phyloP scores from a whole-genome alignment of 106 monocot species.

The Allium sativum region DNA sequence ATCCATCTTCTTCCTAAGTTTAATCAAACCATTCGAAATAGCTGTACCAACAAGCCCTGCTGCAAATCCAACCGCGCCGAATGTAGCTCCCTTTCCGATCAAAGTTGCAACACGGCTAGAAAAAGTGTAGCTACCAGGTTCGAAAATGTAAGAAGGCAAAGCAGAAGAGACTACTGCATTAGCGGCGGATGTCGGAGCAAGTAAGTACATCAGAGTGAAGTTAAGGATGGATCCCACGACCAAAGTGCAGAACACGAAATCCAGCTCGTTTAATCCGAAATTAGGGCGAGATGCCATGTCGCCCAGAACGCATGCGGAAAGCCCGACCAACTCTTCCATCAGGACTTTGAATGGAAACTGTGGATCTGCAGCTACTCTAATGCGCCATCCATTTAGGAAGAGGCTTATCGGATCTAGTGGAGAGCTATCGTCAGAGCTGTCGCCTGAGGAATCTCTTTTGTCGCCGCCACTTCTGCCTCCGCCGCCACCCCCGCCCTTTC shows the following conservation, averaged over 20 bases:
- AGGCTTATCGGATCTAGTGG: slow-evolving; percentile 21
- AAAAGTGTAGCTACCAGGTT: slow-evolving; percentile 32
- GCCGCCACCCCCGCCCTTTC: neutral
- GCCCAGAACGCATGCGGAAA: slow-evolving; percentile 46
- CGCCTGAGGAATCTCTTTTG: neutral
- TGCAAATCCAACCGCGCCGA: slow-evolving; percentile 45
- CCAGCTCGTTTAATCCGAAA: slow-evolving; percentile 70
- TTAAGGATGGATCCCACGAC: slow-evolving; percentile 71
- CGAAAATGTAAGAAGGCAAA: slow-evolving; percentile 61
- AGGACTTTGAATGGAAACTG: slow-evolving; percentile 74
- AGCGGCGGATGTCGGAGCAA: slow-evolving; percentile 19
- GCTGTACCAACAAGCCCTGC: slow-evolving; percentile 51
- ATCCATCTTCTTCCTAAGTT: slow-evolving; percentile 54
- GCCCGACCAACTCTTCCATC: slow-evolving; percentile 66
- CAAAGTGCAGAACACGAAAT: slow-evolving; percentile 69
- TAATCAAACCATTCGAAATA: slow-evolving; percentile 44
- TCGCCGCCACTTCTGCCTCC: slow-evolving; percentile 2
- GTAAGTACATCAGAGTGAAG: slow-evolving; percentile 34
- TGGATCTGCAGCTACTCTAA: slow-evolving; percentile 36
- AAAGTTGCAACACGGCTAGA: slow-evolving; percentile 30
- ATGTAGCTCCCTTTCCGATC: slow-evolving; percentile 40
- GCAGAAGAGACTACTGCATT: slow-evolving; percentile 2
- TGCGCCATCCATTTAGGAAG: slow-evolving; percentile 50
- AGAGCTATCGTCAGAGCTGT: neutral
- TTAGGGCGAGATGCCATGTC: slow-evolving; percentile 74